Percentiles rank a stretch among this genome's conserved stretches.
Evolutionary conservation across 179 eudicot species (phyloP).

Genomic region (Drosera spatulata): DNA sequence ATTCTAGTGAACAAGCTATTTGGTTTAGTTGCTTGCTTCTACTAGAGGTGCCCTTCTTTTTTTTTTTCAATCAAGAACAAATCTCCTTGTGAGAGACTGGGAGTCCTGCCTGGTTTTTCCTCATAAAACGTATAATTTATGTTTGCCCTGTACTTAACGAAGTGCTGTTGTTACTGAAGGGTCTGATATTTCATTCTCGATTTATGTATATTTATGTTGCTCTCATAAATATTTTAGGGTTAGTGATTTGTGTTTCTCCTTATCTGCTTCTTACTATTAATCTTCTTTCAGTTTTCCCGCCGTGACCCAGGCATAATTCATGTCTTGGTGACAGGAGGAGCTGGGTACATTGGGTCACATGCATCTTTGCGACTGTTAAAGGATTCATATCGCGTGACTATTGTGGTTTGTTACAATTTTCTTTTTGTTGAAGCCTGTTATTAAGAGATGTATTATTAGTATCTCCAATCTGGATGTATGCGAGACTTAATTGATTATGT

Average conservation of each 20-base stretch:
- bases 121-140: neutral
- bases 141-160: neutral
- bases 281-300: constrained; percentile 50
- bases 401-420: constrained; percentile 55
- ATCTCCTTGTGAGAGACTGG: neutral
- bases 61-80: no score
- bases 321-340: constrained; percentile 96
- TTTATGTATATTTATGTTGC: no score
- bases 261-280: constrained; percentile 1
- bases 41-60: no score
- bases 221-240: neutral
- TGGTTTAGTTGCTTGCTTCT: no score
- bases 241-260: neutral
- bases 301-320: constrained; percentile 82
- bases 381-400: constrained; percentile 84
- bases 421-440: neutral
- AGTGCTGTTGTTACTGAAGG: no score
- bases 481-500: neutral
- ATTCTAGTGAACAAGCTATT: no score
- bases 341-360: constrained; percentile 97
- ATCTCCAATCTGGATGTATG: neutral
- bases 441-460: neutral
- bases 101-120: neutral
- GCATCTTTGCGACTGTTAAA: constrained; percentile 81
- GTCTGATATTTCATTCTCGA: no score